Conservation (phyloP, 257 asterid genomes). For the Solanum paucissectum region DNA sequence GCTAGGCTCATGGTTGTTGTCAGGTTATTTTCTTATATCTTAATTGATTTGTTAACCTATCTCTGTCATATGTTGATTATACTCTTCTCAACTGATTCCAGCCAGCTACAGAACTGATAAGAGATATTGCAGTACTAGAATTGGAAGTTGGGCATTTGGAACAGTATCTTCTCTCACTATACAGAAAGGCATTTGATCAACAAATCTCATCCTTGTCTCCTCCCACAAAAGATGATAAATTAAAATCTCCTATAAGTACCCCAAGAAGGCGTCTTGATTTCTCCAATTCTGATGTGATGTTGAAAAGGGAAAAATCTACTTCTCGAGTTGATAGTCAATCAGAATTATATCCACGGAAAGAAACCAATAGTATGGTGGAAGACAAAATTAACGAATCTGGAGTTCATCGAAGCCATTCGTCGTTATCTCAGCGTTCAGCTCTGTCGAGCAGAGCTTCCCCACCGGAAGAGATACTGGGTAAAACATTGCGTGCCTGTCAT, state of each 20-base stretch:
- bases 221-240: constrained; percentile 22
- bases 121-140: constrained; percentile 83
- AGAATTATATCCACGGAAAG: constrained; percentile 22
- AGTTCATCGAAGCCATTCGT: constrained; percentile 76
- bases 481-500: constrained; percentile 74
- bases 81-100: constrained; percentile 20
- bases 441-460: constrained; percentile 44
- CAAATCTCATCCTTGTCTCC: constrained; percentile 55
- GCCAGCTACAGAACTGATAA: constrained; percentile 89
- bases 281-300: constrained; percentile 34
- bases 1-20: neutral
- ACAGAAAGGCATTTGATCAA: constrained; percentile 88
- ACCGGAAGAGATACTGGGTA: constrained; percentile 46
- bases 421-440: constrained; percentile 55
- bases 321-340: constrained; percentile 21
- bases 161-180: constrained; percentile 83
- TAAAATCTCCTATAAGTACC: constrained; percentile 45
- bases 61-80: neutral
- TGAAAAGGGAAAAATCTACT: constrained; percentile 19
- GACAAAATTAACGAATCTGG: constrained; percentile 41
- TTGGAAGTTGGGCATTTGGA: constrained; percentile 92
- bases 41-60: neutral
- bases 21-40: neutral
- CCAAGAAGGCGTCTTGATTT: constrained; percentile 77
- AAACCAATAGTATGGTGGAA: constrained; percentile 26